A percentile compares a stretch with the other conserved stretches of the same genome.
Conservation (phyloP, 768 basidiomycete genomes). For the Pleurotus eryngii region DNA sequence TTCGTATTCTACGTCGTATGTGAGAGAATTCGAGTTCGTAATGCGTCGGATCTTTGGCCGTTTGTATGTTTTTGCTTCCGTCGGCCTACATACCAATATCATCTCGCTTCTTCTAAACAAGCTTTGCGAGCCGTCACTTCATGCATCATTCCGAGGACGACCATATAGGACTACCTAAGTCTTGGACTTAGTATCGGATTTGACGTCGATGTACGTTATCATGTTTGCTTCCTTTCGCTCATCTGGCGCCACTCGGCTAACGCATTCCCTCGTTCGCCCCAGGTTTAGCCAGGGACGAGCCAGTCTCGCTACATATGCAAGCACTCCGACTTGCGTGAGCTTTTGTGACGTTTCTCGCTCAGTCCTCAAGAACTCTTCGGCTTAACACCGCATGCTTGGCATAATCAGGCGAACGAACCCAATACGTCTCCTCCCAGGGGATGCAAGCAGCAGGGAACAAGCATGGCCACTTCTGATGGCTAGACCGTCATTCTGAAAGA, state of each 20-base stretch:
- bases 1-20: no score
- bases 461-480: no score
- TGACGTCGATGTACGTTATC: neutral
- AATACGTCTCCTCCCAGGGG: no score
- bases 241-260: neutral
- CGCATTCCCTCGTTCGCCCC: neutral
- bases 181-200: no score
- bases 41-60: no score
- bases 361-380: neutral
- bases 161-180: neutral
- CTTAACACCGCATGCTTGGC: constrained; percentile 9
- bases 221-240: neutral
- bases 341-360: neutral
- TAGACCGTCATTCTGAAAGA: no score
- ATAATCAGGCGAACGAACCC: neutral
- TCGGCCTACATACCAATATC: neutral
- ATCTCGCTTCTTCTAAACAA: neutral
- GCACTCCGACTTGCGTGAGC: neutral
- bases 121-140: neutral
- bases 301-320: neutral
- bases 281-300: neutral
- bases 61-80: no score
- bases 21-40: no score
- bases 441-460: neutral
- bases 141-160: neutral